phyloP scores from a whole-genome alignment of 116 monocot genomes.

The Papilionanthe hybrid region DNA sequence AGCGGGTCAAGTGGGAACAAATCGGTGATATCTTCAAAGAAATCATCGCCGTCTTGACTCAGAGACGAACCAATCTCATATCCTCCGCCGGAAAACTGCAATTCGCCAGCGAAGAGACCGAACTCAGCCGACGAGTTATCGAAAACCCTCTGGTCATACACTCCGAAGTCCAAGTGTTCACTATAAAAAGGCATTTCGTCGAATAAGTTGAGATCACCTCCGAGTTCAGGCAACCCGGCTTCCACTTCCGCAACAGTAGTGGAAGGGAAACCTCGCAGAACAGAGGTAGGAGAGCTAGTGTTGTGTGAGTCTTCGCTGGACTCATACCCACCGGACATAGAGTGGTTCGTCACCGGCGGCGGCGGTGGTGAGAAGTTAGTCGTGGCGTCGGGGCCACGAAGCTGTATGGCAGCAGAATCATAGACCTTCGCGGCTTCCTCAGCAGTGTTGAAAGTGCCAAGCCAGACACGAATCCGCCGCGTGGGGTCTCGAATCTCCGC shows the following conservation, averaged over 20 bases:
- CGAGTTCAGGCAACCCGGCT: neutral
- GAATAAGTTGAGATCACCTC: constrained; percentile 2
- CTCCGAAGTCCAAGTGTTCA: constrained; percentile 3
- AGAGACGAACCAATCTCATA: constrained; percentile 5
- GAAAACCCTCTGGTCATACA: constrained; percentile 17
- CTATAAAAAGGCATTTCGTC: constrained; percentile 16
- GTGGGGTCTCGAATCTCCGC: constrained; percentile 89
- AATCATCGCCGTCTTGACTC: constrained; percentile 36
- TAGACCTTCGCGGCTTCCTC: constrained; percentile 82
- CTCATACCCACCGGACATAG: constrained; percentile 20
- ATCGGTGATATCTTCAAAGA: constrained; percentile 58
- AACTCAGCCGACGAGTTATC: constrained; percentile 16
- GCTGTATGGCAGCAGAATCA: constrained; percentile 55
- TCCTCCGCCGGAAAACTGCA: neutral
- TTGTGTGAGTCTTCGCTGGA: constrained; percentile 39
- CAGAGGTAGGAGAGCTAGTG: constrained; percentile 59
- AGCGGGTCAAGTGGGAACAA: constrained; percentile 53
- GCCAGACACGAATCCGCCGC: constrained; percentile 63
- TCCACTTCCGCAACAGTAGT: neutral
- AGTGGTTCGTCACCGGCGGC: neutral
- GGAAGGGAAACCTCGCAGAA: constrained; percentile 33
- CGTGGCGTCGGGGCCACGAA: constrained; percentile 63
- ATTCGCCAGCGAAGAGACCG: constrained; percentile 9
- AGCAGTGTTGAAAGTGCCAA: constrained; percentile 78
- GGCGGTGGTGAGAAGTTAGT: constrained; percentile 47